Evolutionary conservation across 2,329 filamentous ascomycete genomes (phyloP).

Genomic region (Apiospora koreana): DNA sequence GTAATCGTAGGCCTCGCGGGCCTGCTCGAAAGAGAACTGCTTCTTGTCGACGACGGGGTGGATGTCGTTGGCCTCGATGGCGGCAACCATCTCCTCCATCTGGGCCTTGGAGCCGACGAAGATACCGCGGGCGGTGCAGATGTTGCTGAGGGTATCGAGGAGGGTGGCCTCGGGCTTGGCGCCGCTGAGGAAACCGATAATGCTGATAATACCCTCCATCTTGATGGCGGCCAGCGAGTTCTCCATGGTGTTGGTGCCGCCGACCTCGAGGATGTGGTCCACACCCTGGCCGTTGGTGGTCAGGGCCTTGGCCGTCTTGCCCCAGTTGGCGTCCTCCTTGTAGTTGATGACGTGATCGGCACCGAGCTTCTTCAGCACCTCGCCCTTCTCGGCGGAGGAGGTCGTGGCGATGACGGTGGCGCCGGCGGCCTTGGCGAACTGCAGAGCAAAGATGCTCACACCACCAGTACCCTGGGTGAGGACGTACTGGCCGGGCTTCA

Average conservation of each 20-base stretch:
- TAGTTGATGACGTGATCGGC: slow-evolving; percentile 54
- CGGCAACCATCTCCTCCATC: slow-evolving; percentile 45
- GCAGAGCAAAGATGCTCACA: slow-evolving; percentile 67
- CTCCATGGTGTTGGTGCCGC: slow-evolving; percentile 42
- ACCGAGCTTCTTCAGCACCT: slow-evolving; percentile 45
- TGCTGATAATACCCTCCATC: slow-evolving; percentile 46
- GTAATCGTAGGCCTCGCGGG: slow-evolving; percentile 51
- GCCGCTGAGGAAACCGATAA: slow-evolving; percentile 45
- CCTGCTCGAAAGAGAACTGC: slow-evolving; percentile 39
- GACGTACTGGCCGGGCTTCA: slow-evolving; percentile 59
- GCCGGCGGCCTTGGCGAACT: slow-evolving; percentile 51
- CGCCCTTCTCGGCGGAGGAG: slow-evolving; percentile 44
- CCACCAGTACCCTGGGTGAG: slow-evolving; percentile 73
- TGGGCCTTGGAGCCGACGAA: slow-evolving; percentile 41
- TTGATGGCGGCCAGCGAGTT: slow-evolving; percentile 48
- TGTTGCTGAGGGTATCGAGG: slow-evolving; percentile 46
- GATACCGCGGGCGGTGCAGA: slow-evolving; percentile 42
- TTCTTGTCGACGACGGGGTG: slow-evolving; percentile 41
- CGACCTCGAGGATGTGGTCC: slow-evolving; percentile 51
- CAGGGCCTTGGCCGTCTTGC: slow-evolving; percentile 42
- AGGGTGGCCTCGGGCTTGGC: slow-evolving; percentile 49
- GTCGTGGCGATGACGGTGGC: slow-evolving; percentile 52
- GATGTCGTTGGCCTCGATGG: slow-evolving; percentile 44
- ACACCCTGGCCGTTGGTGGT: slow-evolving; percentile 44
- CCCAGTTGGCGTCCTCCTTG: slow-evolving; percentile 46